Evolutionary conservation across 148 eudicot genomes (phyloP).

Genomic region (Beta vulgaris): DNA sequence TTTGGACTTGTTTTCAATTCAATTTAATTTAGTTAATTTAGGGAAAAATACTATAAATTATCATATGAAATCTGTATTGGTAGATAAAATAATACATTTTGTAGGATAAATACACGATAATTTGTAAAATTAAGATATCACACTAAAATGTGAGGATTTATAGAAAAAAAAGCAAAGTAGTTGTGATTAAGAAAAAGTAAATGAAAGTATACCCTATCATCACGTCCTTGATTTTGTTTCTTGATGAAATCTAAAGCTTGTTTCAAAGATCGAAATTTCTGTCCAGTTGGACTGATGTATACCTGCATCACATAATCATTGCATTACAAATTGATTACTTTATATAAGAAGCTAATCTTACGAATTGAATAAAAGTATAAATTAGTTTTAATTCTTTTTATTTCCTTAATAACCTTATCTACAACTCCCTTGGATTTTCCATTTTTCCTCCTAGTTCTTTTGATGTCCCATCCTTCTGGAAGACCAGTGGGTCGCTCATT

Average conservation of each 20-base stretch:
- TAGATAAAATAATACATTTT: too few species aligned
- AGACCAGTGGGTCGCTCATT: neutral
- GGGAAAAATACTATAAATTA: too few species aligned
- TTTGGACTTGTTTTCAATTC: too few species aligned
- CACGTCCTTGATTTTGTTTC: neutral
- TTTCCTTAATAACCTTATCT: conserved; percentile 4
- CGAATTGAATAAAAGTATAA: too few species aligned
- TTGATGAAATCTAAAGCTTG: neutral
- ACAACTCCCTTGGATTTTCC: neutral
- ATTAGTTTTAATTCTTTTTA: too few species aligned
- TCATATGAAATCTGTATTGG: too few species aligned
- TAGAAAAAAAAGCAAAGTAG: too few species aligned
- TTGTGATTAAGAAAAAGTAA: neutral
- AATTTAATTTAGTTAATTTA: too few species aligned
- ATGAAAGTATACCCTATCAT: neutral
- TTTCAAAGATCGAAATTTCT: neutral
- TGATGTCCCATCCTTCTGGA: neutral
- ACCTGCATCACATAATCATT: neutral
- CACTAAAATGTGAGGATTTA: too few species aligned
- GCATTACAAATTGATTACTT: neutral
- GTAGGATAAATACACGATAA: too few species aligned
- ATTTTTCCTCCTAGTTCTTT: neutral
- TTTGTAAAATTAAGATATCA: too few species aligned
- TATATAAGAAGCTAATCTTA: neutral
- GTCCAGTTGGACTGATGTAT: neutral